A percentile compares a stretch with the other conserved stretches of the same genome.
phyloP scores from a whole-genome alignment of 1,284 basidiomycete species.

The Cryptococcus sp. region DNA sequence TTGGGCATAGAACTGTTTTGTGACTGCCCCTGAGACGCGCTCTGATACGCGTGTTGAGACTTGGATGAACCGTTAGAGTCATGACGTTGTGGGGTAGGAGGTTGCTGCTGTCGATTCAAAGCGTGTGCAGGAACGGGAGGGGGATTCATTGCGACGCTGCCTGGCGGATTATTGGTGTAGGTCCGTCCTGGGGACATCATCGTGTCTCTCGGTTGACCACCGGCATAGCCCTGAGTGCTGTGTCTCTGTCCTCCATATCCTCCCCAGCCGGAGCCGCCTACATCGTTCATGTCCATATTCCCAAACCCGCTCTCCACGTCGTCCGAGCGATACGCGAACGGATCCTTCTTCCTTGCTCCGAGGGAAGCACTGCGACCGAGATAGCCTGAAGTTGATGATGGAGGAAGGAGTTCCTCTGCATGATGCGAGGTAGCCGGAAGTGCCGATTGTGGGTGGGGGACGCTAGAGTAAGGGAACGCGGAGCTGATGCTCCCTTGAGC shows the following conservation, averaged over 20 bases:
- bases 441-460: slow-evolving; percentile 20
- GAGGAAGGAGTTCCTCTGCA: slow-evolving; percentile 26
- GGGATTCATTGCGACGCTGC: slow-evolving; percentile 29
- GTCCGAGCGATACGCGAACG: slow-evolving; percentile 49
- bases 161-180: slow-evolving; percentile 5
- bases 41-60: slow-evolving; percentile 7
- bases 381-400: slow-evolving; percentile 27
- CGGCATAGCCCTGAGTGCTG: slow-evolving; percentile 2
- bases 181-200: slow-evolving; percentile 28
- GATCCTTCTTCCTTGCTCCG: slow-evolving; percentile 46
- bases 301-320: slow-evolving; percentile 52
- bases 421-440: slow-evolving; percentile 4
- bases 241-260: slow-evolving; percentile 20
- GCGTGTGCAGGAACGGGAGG: slow-evolving; percentile 35
- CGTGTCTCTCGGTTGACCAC: slow-evolving; percentile 22
- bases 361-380: slow-evolving; percentile 48
- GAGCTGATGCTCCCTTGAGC: slow-evolving; percentile 22
- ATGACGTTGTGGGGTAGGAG: slow-evolving; percentile 9
- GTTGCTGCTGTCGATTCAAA: slow-evolving; percentile 10
- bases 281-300: slow-evolving; percentile 31
- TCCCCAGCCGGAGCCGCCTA: slow-evolving; percentile 7
- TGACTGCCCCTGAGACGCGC: not conserved
- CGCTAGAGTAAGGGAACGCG: slow-evolving; percentile 14
- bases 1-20: slow-evolving; percentile 19
- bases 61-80: slow-evolving; percentile 15